Conservation (phyloP, 2,329 filamentous ascomycete species). For the Penicillium sp. region DNA sequence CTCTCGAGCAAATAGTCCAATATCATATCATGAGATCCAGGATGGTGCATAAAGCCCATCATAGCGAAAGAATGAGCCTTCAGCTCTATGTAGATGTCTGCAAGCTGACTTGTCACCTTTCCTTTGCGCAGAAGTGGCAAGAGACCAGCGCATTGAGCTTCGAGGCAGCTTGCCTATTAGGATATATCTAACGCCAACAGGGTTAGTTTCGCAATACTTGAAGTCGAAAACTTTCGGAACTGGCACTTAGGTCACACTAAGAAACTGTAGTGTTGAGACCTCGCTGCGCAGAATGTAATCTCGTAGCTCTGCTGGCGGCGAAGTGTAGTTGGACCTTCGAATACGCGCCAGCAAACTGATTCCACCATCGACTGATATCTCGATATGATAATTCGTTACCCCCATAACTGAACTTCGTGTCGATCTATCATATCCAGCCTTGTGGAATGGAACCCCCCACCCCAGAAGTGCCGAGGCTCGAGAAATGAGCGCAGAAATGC, state of each 20-base stretch:
- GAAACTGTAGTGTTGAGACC: constrained; percentile 45
- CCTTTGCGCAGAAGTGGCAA: background rate
- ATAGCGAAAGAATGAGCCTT: background rate
- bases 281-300: constrained; percentile 43
- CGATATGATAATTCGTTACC: constrained; percentile 50
- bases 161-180: constrained; percentile 48
- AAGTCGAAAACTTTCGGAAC: constrained; percentile 44
- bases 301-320: constrained; percentile 35
- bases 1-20: constrained; percentile 42
- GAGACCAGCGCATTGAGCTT: constrained; percentile 17
- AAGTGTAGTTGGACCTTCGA: constrained; percentile 44
- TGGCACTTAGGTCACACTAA: constrained; percentile 39
- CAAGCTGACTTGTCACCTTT: background rate
- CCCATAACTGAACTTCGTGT: constrained; percentile 45
- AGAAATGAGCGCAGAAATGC: constrained; percentile 39
- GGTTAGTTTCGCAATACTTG: constrained; percentile 34
- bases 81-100: background rate
- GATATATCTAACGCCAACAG: constrained; percentile 45
- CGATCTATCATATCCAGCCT: constrained; percentile 35
- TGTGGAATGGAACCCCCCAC: constrained; percentile 37
- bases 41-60: constrained; percentile 16
- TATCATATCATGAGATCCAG: constrained; percentile 30
- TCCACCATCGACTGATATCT: constrained; percentile 48
- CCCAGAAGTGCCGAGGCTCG: constrained; percentile 40
- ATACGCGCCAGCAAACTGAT: constrained; percentile 48